These are phyloP conservation scores for Dipteronia dyeriana DNA, from an alignment of 345 rosid genomes.

Conservation along the genomic window DNA sequence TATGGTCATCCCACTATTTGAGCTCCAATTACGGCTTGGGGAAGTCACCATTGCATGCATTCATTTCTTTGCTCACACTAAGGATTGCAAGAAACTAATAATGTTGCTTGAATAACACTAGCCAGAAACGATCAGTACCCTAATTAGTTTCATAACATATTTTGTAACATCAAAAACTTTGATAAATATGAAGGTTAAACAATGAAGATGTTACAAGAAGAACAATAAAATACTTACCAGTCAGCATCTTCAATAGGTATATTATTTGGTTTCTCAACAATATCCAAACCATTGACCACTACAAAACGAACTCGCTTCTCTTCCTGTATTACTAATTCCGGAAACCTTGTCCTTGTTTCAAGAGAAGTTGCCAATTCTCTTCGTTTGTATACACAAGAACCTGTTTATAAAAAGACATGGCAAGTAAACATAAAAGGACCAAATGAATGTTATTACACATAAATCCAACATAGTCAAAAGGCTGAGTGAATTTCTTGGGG, in stretches of 20 bases:
- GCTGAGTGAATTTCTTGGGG: not conserved
- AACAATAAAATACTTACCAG: slow-evolving; percentile 51
- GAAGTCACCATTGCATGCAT: not conserved
- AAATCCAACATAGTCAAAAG: not conserved
- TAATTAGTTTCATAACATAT: not conserved
- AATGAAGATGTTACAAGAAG: not conserved
- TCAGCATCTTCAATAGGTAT: slow-evolving; percentile 75
- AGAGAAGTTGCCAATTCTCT: slow-evolving; percentile 94
- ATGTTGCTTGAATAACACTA: not conserved
- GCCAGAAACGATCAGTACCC: not conserved
- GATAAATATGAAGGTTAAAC: not conserved
- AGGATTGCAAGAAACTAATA: not conserved
- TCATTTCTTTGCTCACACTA: not conserved
- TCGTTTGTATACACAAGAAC: slow-evolving; percentile 70
- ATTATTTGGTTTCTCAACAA: slow-evolving; percentile 73
- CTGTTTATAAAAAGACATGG: slow-evolving; percentile 35
- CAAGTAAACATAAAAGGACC: not conserved
- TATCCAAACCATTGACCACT: slow-evolving; percentile 91
- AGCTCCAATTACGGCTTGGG: not conserved
- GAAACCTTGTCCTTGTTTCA: slow-evolving; percentile 88
- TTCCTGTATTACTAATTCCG: slow-evolving; percentile 94
- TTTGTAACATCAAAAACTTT: not conserved
- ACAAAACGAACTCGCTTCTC: slow-evolving; percentile 95
- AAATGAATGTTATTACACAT: not conserved
- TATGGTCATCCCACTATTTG: not conserved